Evolutionary conservation across 2,329 filamentous ascomycete species (phyloP).

Genomic region (Hymenoscyphus salicellus): DNA sequence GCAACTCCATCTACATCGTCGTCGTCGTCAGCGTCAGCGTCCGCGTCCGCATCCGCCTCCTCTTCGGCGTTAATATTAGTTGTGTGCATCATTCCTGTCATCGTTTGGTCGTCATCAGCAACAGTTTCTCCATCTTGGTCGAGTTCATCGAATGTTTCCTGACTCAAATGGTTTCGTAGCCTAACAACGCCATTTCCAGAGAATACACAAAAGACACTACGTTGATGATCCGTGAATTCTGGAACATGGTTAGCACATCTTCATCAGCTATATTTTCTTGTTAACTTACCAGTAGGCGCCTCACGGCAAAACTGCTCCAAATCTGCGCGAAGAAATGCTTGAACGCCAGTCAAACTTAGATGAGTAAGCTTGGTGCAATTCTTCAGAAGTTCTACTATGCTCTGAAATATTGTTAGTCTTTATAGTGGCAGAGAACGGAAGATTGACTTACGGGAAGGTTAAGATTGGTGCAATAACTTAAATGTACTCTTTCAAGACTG

Average conservation of each 20-base stretch:
- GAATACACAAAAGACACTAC: constrained; percentile 96
- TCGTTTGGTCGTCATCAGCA: constrained; percentile 68
- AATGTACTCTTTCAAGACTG: constrained; percentile 80
- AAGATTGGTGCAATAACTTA: constrained; percentile 89
- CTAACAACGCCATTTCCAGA: constrained; percentile 78
- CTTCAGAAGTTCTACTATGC: constrained; percentile 84
- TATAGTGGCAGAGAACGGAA: not conserved
- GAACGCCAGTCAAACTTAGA: constrained; percentile 88
- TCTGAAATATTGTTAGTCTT: constrained; percentile 48
- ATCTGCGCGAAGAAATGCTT: constrained; percentile 82
- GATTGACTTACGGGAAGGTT: constrained; percentile 66
- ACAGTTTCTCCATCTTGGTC: constrained; percentile 80
- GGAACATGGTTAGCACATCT: constrained; percentile 6
- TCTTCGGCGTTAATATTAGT: constrained; percentile 24
- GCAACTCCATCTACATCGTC: constrained; percentile 26
- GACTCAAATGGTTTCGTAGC: constrained; percentile 78
- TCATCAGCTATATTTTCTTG: not conserved
- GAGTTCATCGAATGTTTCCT: constrained; percentile 77
- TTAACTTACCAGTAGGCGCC: constrained; percentile 65
- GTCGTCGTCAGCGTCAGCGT: constrained; percentile 27
- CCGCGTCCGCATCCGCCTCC: constrained; percentile 22
- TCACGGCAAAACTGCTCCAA: constrained; percentile 81
- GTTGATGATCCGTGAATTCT: constrained; percentile 95
- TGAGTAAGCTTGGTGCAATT: constrained; percentile 91
- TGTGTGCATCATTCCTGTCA: constrained; percentile 36